These are phyloP conservation scores for Nicotiana obtusifolia DNA, from an alignment of 257 asterid genomes.

Conservation along the genomic window DNA sequence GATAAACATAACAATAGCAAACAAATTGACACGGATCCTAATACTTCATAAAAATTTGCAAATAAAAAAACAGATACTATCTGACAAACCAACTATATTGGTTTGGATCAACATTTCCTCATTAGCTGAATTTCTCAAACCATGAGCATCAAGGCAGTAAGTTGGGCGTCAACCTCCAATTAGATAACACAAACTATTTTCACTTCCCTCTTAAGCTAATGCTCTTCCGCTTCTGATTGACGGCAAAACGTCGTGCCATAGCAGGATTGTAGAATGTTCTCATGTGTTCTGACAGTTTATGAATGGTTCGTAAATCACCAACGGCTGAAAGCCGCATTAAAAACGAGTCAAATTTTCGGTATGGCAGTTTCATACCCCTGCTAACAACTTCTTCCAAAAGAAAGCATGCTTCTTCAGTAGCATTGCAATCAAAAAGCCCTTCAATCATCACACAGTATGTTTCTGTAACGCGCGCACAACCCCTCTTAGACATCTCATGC, in stretches of 20 bases:
- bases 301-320: constrained; percentile 72
- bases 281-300: constrained; percentile 83
- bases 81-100: too few relatives aligned
- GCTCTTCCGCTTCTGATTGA: constrained; percentile 68
- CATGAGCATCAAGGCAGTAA: neutral
- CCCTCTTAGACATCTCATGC: constrained; percentile 69
- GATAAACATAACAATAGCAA: too few relatives aligned
- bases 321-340: constrained; percentile 56
- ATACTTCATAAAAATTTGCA: too few relatives aligned
- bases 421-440: constrained; percentile 63
- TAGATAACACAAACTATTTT: neutral
- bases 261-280: constrained; percentile 81
- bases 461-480: constrained; percentile 60
- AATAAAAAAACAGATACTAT: too few relatives aligned
- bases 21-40: too few relatives aligned
- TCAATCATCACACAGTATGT: constrained; percentile 83
- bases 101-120: neutral
- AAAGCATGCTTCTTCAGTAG: constrained; percentile 48
- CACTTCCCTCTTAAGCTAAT: constrained; percentile 62
- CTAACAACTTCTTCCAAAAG: constrained; percentile 64
- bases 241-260: constrained; percentile 82
- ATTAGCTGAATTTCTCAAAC: neutral
- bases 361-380: constrained; percentile 68
- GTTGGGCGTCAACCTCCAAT: neutral
- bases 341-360: constrained; percentile 57